A percentile compares a stretch with the other conserved stretches of the same genome.
These are phyloP conservation scores for Lojkania enalia DNA, from an alignment of 2,329 filamentous ascomycete genomes.

Conservation along the genomic window DNA sequence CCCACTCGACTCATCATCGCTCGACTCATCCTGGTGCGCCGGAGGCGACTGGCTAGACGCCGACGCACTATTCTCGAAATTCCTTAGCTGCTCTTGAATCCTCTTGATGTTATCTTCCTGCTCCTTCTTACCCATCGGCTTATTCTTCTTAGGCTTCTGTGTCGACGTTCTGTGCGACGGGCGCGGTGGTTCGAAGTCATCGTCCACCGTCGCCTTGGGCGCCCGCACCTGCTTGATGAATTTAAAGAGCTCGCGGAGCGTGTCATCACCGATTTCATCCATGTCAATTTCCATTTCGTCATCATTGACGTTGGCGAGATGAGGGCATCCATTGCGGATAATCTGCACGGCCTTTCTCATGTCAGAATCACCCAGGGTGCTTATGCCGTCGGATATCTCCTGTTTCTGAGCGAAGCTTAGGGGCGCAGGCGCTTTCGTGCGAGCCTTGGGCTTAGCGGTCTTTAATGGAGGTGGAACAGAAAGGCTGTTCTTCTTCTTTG, in stretches of 20 bases:
- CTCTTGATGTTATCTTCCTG: slow-evolving; percentile 69
- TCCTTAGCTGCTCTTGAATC: slow-evolving; percentile 61
- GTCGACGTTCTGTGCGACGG: slow-evolving; percentile 26
- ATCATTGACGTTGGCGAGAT: slow-evolving; percentile 61
- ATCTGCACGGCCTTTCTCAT: slow-evolving; percentile 83
- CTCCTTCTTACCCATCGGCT: slow-evolving; percentile 74
- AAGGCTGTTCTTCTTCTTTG: slow-evolving; percentile 34
- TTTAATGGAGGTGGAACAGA: slow-evolving; percentile 36
- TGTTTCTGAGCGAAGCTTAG: slow-evolving; percentile 84
- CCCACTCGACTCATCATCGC: slow-evolving; percentile 56
- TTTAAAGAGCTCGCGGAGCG: slow-evolving; percentile 59
- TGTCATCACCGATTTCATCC: slow-evolving; percentile 59
- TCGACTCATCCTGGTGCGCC: slow-evolving; percentile 50
- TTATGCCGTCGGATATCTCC: slow-evolving; percentile 83
- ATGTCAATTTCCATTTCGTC: slow-evolving; percentile 69
- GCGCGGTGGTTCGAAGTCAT: slow-evolving; percentile 53
- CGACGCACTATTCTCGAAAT: slow-evolving; percentile 41
- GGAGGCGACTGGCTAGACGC: slow-evolving; percentile 52
- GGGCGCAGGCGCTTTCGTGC: slow-evolving; percentile 63
- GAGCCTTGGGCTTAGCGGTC: slow-evolving; percentile 50
- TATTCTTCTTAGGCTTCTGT: slow-evolving; percentile 68
- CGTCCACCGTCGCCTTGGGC: slow-evolving; percentile 40
- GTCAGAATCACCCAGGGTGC: slow-evolving; percentile 74
- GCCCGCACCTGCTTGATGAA: slow-evolving; percentile 53
- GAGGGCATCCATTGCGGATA: slow-evolving; percentile 80